A percentile compares a stretch with the other conserved stretches of the same genome.
phyloP scores from a whole-genome alignment of 495 filamentous ascomycete species.

The Stereocaulon alpinum region DNA sequence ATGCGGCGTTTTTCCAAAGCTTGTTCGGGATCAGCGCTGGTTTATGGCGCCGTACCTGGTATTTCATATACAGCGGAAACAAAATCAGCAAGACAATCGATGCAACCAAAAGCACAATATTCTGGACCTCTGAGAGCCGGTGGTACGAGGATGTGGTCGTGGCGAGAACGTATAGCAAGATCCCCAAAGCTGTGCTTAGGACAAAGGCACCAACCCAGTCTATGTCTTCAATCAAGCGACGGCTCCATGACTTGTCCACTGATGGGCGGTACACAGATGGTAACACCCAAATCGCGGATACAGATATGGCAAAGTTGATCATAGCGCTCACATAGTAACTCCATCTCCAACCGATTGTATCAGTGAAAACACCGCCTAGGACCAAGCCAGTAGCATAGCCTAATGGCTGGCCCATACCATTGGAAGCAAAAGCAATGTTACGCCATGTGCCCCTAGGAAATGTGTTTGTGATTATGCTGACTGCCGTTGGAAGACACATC shows the following conservation, averaged over 20 bases:
- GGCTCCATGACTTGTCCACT: constrained; percentile 15
- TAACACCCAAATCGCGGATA: constrained; percentile 30
- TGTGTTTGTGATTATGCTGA: constrained; percentile 36
- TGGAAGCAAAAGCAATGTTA: constrained; percentile 39
- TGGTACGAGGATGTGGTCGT: constrained; percentile 27
- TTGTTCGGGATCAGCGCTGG: constrained; percentile 27
- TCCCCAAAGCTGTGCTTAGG: constrained; percentile 28
- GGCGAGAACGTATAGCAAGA: constrained; percentile 38
- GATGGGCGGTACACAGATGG: constrained; percentile 18
- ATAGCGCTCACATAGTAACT: constrained; percentile 35
- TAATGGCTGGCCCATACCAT: constrained; percentile 37
- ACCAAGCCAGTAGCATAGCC: constrained; percentile 37
- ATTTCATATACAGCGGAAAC: constrained; percentile 29
- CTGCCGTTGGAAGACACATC: constrained; percentile 41
- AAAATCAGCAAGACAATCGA: constrained; percentile 33
- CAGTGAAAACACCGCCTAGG: constrained; percentile 37
- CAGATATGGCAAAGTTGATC: constrained; percentile 28
- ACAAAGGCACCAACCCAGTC: constrained; percentile 39
- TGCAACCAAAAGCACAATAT: constrained; percentile 31
- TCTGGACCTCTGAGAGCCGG: constrained; percentile 5
- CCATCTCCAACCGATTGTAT: constrained; percentile 40
- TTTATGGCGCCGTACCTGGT: not conserved
- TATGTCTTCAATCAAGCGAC: constrained; percentile 29
- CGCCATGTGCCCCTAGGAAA: constrained; percentile 31
- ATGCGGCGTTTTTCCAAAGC: constrained; percentile 40